Evolutionary conservation across 305 asterid species (phyloP).

Genomic region (Ajuga reptans): DNA sequence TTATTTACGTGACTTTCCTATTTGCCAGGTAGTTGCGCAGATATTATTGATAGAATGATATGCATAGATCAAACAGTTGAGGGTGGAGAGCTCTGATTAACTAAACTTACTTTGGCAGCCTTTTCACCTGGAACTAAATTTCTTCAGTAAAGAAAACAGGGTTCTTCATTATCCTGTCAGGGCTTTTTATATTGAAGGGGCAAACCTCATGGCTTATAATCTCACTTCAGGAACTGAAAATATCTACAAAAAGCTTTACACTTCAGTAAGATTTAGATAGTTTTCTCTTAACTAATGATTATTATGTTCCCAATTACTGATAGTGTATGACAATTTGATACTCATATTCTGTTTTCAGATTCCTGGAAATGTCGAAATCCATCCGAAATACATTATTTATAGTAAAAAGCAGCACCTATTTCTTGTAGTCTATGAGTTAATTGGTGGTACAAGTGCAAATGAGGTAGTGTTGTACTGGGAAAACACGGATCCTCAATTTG

Average conservation of each 20-base stretch:
- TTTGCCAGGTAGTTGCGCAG: slow-evolving; percentile 68
- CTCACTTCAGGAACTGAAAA: slow-evolving; percentile 83
- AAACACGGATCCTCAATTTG: slow-evolving; percentile 70
- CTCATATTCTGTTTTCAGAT: slow-evolving; percentile 46
- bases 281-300: slow-evolving; percentile 21
- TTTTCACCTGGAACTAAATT: slow-evolving; percentile 85
- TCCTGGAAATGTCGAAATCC: slow-evolving; percentile 87
- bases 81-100: slow-evolving; percentile 27
- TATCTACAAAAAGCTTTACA: slow-evolving; percentile 81
- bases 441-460: slow-evolving; percentile 54
- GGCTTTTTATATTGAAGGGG: slow-evolving; percentile 84
- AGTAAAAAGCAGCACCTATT: slow-evolving; percentile 89
- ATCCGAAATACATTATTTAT: slow-evolving; percentile 57
- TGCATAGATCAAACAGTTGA: slow-evolving; percentile 9
- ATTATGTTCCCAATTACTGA: slow-evolving; percentile 15
- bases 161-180: slow-evolving; percentile 98
- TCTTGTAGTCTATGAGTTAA: slow-evolving; percentile 71
- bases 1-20: slow-evolving; percentile 71
- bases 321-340: slow-evolving; percentile 14
- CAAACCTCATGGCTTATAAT: slow-evolving; percentile 90
- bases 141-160: slow-evolving; percentile 81
- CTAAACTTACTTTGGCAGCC: slow-evolving; percentile 52
- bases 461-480: slow-evolving; percentile 97
- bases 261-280: slow-evolving; percentile 51
- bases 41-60: neutral